Conservation (phyloP, 2,329 filamentous ascomycete species). For the Aspergillus candidus region DNA sequence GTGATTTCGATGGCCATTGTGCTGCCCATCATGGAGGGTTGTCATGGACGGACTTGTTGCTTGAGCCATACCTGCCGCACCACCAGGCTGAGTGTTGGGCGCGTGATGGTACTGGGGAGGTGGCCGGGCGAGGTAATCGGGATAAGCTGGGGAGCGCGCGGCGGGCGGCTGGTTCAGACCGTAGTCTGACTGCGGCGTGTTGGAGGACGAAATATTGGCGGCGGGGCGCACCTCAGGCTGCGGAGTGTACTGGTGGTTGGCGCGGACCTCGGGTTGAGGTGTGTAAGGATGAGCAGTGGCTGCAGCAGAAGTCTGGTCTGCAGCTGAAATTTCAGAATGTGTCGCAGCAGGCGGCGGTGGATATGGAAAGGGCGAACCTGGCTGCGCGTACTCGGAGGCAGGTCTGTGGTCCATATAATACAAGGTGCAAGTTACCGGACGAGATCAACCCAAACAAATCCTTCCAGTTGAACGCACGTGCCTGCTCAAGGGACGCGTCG, state of each 20-base stretch:
- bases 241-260: constrained; percentile 64
- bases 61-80: constrained; percentile 93
- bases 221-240: constrained; percentile 69
- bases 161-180: constrained; percentile 65
- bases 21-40: constrained; percentile 69
- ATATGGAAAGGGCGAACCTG: constrained; percentile 68
- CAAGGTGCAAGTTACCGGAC: constrained; percentile 21
- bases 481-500: constrained; percentile 27
- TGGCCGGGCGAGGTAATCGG: constrained; percentile 76
- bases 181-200: constrained; percentile 87
- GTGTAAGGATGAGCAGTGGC: constrained; percentile 34
- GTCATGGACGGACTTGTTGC: constrained; percentile 93
- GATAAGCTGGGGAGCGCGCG: constrained; percentile 76
- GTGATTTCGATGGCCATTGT: constrained; percentile 67
- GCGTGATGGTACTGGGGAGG: constrained; percentile 63
- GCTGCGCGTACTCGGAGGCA: constrained; percentile 73
- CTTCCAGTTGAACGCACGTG: constrained; percentile 21
- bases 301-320: constrained; percentile 91
- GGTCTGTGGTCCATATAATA: constrained; percentile 54
- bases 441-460: constrained; percentile 15
- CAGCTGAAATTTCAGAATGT: constrained; percentile 76
- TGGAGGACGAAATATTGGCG: constrained; percentile 65
- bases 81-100: constrained; percentile 64
- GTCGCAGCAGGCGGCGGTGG: constrained; percentile 49
- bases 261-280: constrained; percentile 34